Evolutionary conservation across 2,329 filamentous ascomycete genomes (phyloP), one percentile per base, ranked within the genome.

Genomic region (Fusarium nygamai): DNA sequence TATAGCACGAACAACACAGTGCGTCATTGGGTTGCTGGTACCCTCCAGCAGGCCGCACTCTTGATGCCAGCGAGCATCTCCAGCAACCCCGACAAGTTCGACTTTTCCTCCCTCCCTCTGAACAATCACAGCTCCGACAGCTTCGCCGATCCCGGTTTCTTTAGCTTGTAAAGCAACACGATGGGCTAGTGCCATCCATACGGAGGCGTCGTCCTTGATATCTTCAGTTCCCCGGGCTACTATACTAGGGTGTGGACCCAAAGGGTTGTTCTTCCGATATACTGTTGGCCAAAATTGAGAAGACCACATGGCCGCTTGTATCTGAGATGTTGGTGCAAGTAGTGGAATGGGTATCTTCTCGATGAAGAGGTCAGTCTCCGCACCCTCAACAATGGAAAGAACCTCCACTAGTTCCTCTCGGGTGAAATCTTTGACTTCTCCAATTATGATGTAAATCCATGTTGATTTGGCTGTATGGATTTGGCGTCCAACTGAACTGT

Each of bases 191-290:
- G 85, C 88, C 87, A 93, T 92, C 89, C 90, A 96, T 64, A 88
- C 82, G 8, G 88, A 87, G 3, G 90, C 90, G 72, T 93, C 89
- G 51, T 87, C 83, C 64, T 88, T 87, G 60, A 97, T 89, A 69
- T 94, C 91, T 19, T 91, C 88, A 44, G 92, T 92, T 34, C 92
- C 91, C 67, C 92, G 90, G 47, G 89, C 86, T 64, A 96, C 90
- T 80, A 93, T 89, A 78, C 91, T 90, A 70, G 94, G 94, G 80
- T 97, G 94, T 24, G 94, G 94, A 8, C 94, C 94, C 67, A 95
- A 93, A 5, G 94, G 94, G 79, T 96, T 96, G 75, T 93, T 95
- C 84, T 95, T 95, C 73, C 94, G 92, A 84, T 96, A 97, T 56
- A 95, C 90, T 4, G 92, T 93, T 19, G 94, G 94, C 94, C 94